phyloP scores from a whole-genome alignment of 148 eudicot species.

The Cornus controversa region DNA sequence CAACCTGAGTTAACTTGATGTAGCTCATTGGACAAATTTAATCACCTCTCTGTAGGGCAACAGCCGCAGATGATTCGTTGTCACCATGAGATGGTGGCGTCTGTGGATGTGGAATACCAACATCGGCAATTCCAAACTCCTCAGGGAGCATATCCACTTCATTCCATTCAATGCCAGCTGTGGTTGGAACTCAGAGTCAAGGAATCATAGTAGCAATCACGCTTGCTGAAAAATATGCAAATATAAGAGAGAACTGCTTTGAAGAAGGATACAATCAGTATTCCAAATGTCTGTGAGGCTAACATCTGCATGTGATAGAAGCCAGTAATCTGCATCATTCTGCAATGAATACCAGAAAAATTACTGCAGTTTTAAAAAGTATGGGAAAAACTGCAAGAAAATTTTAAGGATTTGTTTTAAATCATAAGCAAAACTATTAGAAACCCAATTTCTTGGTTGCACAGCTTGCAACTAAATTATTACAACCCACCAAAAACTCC shows the following conservation, averaged over 20 bases:
- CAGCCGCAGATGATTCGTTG: slow-evolving; percentile 21
- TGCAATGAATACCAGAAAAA: slow-evolving; percentile 27
- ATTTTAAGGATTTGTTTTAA: neutral
- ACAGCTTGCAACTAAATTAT: neutral
- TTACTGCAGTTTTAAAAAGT: neutral
- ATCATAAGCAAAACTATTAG: neutral
- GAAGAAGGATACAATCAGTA: slow-evolving; percentile 61
- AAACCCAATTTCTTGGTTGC: neutral
- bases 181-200: slow-evolving; percentile 24
- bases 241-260: neutral
- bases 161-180: slow-evolving; percentile 60
- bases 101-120: slow-evolving; percentile 41
- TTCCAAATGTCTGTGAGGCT: slow-evolving; percentile 93
- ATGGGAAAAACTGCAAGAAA: neutral
- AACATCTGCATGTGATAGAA: slow-evolving; percentile 63
- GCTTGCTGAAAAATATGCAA: neutral
- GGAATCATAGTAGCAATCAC: slow-evolving; percentile 15
- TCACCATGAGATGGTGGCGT: slow-evolving; percentile 46
- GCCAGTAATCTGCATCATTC: slow-evolving; percentile 90
- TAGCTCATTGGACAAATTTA: neutral
- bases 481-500: no score
- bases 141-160: slow-evolving; percentile 45
- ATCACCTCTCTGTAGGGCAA: slow-evolving; percentile 27
- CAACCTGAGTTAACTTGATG: neutral
- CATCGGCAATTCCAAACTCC: slow-evolving; percentile 49